These are phyloP conservation scores for Spergularia bocconei DNA, from an alignment of 148 eudicot species.

Conservation along the genomic window DNA sequence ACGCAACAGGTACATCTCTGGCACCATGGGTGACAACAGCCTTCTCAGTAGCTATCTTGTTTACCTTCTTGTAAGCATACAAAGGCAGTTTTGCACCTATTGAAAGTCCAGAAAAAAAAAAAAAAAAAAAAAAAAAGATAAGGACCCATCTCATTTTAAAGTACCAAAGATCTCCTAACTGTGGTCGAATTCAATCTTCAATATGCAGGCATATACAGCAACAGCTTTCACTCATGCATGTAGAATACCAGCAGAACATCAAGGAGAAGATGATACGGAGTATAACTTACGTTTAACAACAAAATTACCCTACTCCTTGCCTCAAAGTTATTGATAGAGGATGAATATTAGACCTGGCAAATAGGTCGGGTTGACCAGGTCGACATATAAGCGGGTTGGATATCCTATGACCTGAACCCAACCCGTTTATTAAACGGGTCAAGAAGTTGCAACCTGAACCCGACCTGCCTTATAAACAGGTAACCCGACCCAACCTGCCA, in stretches of 20 bases:
- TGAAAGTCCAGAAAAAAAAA: not conserved
- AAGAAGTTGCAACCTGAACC: too few species aligned
- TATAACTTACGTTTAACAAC: not conserved
- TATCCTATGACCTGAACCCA: too few species aligned
- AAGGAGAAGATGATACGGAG: not conserved
- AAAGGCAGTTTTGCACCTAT: constrained; percentile 74
- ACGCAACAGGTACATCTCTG: constrained; percentile 67
- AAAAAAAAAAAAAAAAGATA: constrained; percentile 1
- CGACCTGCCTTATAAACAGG: too few species aligned
- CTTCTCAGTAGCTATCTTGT: constrained; percentile 41
- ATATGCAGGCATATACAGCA: not conserved
- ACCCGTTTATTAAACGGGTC: too few species aligned
- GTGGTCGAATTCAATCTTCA: not conserved
- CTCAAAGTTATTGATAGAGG: too few species aligned
- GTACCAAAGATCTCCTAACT: not conserved
- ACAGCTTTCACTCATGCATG: not conserved
- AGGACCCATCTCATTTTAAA: not conserved
- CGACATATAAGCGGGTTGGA: too few species aligned
- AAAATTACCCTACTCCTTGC: too few species aligned
- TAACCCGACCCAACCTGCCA: too few species aligned
- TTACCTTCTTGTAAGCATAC: constrained; percentile 61
- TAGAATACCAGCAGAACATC: not conserved
- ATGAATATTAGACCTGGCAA: too few species aligned
- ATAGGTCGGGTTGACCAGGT: too few species aligned
- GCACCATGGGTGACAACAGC: constrained; percentile 32